These are phyloP conservation scores for Taxillus chinensis DNA, from an alignment of 164 flowering plant species.

Conservation along the genomic window DNA sequence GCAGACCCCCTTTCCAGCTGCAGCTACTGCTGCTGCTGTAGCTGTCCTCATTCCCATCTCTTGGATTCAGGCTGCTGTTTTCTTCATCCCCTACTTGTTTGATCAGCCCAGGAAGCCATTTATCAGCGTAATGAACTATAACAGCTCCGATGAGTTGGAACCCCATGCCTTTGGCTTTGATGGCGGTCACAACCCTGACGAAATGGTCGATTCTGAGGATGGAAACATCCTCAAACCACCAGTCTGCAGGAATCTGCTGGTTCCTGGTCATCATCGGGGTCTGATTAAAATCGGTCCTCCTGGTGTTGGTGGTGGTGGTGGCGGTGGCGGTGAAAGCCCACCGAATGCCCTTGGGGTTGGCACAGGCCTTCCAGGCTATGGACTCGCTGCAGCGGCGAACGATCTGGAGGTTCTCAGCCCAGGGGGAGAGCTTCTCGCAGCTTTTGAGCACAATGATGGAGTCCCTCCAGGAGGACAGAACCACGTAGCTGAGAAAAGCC, in stretches of 20 bases:
- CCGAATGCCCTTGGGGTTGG: too few species aligned
- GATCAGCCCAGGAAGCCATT: slow-evolving; percentile 44
- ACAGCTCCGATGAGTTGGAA: slow-evolving; percentile 51
- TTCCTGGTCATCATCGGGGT: slow-evolving; percentile 10
- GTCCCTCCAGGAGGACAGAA: slow-evolving; percentile 77
- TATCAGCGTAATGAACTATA: slow-evolving; percentile 53
- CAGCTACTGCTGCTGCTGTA: slow-evolving; percentile 11
- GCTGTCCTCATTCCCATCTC: slow-evolving; percentile 11
- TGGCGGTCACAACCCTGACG: slow-evolving; percentile 44
- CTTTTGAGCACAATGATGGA: slow-evolving; percentile 55
- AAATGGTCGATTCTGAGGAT: slow-evolving; percentile 64
- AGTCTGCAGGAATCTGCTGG: slow-evolving; percentile 16
- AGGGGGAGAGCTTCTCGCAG: slow-evolving; percentile 70
- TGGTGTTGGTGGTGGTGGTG: slow-evolving; percentile 31
- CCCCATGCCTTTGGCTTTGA: slow-evolving; percentile 43
- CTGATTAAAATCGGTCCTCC: slow-evolving; percentile 50
- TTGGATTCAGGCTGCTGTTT: slow-evolving; percentile 11
- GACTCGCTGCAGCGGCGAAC: slow-evolving; percentile 78
- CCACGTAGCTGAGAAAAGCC: slow-evolving; percentile 64
- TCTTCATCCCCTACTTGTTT: slow-evolving; percentile 26
- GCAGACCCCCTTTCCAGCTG: slow-evolving; percentile 75
- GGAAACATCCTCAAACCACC: slow-evolving; percentile 63
- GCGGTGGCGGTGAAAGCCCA: too few species aligned
- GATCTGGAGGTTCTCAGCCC: slow-evolving; percentile 88
- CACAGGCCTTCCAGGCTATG: slow-evolving; percentile 44